These are phyloP conservation scores for Symbiodinium pilosum DNA, from an alignment of 73 alveolate species.

Conservation along the genomic window DNA sequence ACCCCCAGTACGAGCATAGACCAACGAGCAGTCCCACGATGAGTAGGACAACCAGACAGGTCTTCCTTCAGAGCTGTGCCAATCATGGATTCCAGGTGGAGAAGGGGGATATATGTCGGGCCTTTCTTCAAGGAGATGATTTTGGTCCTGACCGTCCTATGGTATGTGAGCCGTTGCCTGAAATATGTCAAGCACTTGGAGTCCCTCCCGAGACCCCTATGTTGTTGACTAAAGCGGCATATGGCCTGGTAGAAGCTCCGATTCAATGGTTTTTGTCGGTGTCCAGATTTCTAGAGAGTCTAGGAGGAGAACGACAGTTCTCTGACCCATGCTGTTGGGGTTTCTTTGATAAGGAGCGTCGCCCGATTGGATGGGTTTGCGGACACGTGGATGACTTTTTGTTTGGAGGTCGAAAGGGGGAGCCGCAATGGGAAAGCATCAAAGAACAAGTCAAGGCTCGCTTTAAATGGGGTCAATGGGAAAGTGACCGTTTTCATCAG, in stretches of 20 bases:
- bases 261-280: not conserved
- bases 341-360: not conserved
- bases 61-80: not conserved
- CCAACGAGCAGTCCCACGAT: slow-evolving; percentile 29
- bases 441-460: not conserved
- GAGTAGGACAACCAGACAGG: not conserved
- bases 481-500: not conserved
- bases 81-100: not conserved
- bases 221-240: not conserved
- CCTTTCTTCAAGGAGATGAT: not conserved
- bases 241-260: slow-evolving; percentile 5
- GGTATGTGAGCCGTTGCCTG: not conserved
- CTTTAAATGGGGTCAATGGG: slow-evolving; percentile 19
- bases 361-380: not conserved
- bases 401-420: not conserved
- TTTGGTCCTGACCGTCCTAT: not conserved
- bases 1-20: not conserved
- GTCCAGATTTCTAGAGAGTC: not conserved
- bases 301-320: not conserved
- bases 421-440: not conserved
- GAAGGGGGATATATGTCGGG: slow-evolving; percentile 5
- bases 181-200: not conserved
- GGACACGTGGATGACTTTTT: slow-evolving; percentile 16
- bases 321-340: slow-evolving; percentile 41
- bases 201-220: not conserved